Evolutionary conservation across 805 yeast species (phyloP), one percentile per base, ranked within the genome.

Genomic region (Blastobotrys chiropterorum): DNA sequence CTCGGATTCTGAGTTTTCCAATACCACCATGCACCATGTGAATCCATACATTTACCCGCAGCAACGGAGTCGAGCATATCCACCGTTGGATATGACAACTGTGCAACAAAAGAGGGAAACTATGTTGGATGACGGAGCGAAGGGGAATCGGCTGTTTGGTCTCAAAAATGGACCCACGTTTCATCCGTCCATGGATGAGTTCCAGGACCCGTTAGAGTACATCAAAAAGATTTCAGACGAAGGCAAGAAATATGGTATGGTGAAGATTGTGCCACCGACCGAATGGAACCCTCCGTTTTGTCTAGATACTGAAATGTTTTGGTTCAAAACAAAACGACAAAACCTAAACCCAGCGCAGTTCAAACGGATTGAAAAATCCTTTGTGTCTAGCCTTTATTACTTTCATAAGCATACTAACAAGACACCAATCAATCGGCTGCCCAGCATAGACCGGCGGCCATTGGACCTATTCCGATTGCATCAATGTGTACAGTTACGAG

Each of bases 401-500:
- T 79, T 75, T 57, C 81, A 77, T 49, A 58, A 57, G 20, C 16
- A 14, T 22, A 15, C 15, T 14, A 31, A 20, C 31, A 26, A 34
- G 19, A 16, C 39, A 11, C 61, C 56, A 11, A 50, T 61, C 6
- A 56, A 64, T 22, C 81, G 78, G 58, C 64, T 83, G 8, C 94
- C 94, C 0, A 74, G 78, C 58, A 80, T 85, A 26, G 88, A 85
- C 59, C 81, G 80, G 57, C 69, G 85, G 49, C 77, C 82, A 1
- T 64, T 86, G 42, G 90, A 86, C 66, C 68, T 86, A 38, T 86
- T 74, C 64, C 72, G 79, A 42, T 66, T 86, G 40, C 75, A 78
- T 58, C 70, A 76, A 39, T 73, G 80, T 13, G 94, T 87, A 1
- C 70, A 75, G 16, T 62, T 77, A 15, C 71, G 85, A 54, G 94